Percentiles rank a stretch among this genome's conserved stretches.
These are phyloP conservation scores for Porphyrellus sp. DNA, from an alignment of 1,284 basidiomycete genomes.

Conservation along the genomic window DNA sequence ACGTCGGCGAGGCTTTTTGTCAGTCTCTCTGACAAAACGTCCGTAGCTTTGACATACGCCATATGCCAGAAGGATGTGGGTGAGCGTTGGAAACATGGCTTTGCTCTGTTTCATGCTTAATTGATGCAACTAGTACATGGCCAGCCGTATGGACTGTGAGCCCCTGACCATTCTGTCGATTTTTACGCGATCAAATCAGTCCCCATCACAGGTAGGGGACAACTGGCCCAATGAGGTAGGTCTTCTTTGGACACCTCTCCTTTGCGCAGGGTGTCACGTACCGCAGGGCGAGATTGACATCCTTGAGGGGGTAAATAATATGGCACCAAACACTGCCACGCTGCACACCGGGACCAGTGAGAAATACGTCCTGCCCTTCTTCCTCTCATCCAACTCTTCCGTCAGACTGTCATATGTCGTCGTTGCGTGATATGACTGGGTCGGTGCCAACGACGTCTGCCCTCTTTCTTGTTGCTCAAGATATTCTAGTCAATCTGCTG, in stretches of 20 bases:
- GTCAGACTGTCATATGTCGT: conserved; percentile 23
- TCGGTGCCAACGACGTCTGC: conserved; percentile 8
- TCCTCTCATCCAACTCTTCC: neutral
- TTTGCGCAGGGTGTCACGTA: neutral
- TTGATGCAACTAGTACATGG: conserved; percentile 22
- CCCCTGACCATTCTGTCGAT: neutral
- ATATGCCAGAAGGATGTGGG: conserved; percentile 32
- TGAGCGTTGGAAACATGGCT: conserved; percentile 10
- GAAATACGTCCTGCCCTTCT: neutral
- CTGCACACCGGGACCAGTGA: conserved; percentile 22
- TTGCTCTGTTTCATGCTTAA: neutral
- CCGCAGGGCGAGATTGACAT: conserved; percentile 36
- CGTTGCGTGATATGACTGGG: conserved; percentile 24
- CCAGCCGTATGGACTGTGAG: conserved; percentile 30
- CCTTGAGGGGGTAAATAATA: conserved; percentile 31
- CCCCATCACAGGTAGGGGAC: conserved; percentile 18
- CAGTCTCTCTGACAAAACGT: neutral
- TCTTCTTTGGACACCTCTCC: neutral
- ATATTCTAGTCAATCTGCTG: conserved; percentile 10
- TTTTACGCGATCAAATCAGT: neutral
- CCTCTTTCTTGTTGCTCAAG: conserved; percentile 3
- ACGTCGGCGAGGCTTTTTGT: conserved; percentile 2
- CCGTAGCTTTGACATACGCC: conserved; percentile 27
- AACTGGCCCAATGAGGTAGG: conserved; percentile 23
- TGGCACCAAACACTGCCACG: conserved; percentile 29